A percentile compares a stretch with the other conserved stretches of the same genome.
phyloP scores from a whole-genome alignment of 257 asterid genomes.

The Capsicum baccatum region DNA sequence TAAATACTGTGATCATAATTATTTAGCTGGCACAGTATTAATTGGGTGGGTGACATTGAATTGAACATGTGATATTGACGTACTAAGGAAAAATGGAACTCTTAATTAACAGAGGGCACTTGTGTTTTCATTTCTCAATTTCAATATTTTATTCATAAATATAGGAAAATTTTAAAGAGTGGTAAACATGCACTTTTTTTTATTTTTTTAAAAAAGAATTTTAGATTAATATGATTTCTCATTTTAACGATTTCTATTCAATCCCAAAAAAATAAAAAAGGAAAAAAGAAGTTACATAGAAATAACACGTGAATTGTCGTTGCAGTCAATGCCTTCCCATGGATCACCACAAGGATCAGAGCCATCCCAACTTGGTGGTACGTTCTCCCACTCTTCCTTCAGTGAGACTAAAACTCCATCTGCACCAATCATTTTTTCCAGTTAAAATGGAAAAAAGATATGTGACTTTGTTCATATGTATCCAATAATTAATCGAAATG shows the following conservation, averaged over 20 bases:
- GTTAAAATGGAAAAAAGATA: too few species aligned
- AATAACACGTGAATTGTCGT: constrained; percentile 18
- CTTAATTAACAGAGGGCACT: not conserved
- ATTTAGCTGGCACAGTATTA: not conserved
- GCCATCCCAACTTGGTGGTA: constrained; percentile 28
- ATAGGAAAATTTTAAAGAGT: not conserved
- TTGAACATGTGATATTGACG: constrained; percentile 3
- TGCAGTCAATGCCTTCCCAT: constrained; percentile 28
- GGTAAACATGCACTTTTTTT: not conserved
- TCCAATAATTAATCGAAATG: too few species aligned
- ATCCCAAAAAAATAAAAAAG: not conserved
- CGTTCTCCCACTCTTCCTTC: constrained; percentile 23
- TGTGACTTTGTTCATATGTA: too few species aligned
- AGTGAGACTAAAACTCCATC: constrained; percentile 28
- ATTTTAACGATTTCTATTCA: not conserved
- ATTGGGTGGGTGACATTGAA: constrained; percentile 1
- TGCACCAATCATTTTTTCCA: not conserved
- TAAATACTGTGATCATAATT: too few species aligned
- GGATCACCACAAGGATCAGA: constrained; percentile 14
- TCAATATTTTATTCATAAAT: not conserved
- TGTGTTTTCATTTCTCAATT: not conserved
- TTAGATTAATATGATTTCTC: not conserved
- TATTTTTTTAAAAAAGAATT: not conserved
- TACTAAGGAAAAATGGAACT: not conserved
- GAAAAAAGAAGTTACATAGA: not conserved